Conservation (phyloP, 2,329 filamentous ascomycete species). For the Botryosphaeria dothidea region DNA sequence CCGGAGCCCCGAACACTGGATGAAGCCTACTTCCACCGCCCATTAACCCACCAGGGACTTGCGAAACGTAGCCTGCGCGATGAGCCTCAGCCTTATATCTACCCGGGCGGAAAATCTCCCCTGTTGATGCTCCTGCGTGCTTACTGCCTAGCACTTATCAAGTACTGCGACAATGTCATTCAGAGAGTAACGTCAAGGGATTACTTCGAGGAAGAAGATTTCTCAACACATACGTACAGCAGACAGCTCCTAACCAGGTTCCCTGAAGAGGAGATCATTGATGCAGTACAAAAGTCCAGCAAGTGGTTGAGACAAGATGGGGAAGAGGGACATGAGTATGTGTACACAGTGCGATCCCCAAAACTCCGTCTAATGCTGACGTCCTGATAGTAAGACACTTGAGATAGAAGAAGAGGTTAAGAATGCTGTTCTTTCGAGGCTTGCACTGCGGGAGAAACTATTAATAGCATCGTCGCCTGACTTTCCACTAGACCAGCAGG, state of each 20-base stretch:
- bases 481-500: constrained; percentile 30
- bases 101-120: constrained; percentile 37
- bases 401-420: constrained; percentile 39
- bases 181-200: constrained; percentile 77
- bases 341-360: not conserved
- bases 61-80: constrained; percentile 26
- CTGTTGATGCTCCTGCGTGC: constrained; percentile 69
- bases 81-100: constrained; percentile 26
- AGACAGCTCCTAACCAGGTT: constrained; percentile 71
- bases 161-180: constrained; percentile 78
- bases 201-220: constrained; percentile 98
- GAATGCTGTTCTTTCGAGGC: constrained; percentile 63
- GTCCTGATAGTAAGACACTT: constrained; percentile 24
- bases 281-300: constrained; percentile 57
- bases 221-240: constrained; percentile 88
- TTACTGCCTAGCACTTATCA: constrained; percentile 83
- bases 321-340: constrained; percentile 17
- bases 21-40: constrained; percentile 62
- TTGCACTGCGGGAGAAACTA: constrained; percentile 67
- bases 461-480: constrained; percentile 53
- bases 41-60: constrained; percentile 26
- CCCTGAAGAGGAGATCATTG: constrained; percentile 56
- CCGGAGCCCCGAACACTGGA: constrained; percentile 65
- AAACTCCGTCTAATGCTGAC: constrained; percentile 21
- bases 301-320: constrained; percentile 38